Base-by-base conservation (phyloP, 2,329 filamentous ascomycete genomes). In the Venturia oleaginea region DNA sequence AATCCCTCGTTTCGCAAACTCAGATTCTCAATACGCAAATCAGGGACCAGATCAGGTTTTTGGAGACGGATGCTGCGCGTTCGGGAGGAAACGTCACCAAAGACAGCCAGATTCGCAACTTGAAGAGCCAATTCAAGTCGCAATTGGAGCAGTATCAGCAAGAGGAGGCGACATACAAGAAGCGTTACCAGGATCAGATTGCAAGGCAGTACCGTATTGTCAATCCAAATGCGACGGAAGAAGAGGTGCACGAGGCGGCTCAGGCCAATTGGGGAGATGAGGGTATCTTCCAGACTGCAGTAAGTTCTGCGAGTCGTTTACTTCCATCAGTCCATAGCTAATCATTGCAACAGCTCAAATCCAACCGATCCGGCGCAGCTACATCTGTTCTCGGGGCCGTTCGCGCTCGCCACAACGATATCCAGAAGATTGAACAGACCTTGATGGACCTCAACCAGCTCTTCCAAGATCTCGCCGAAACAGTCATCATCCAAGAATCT, bases 281-380 rank as follows among this genome's bases (percentile, higher is more conserved):
- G 77, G 88, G 89, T 71, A 86, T 94, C 64, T 94, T 93, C 79
- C 88, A 92, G 76, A 88, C 86, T 65, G 90, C 90, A 66, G 90
- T 93, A 82, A 75, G 86, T 81, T 62, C 11, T 24, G 40, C 37
- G 37, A 37, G 27, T 17, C n/a, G n/a, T n/a, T n/a, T n/a, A n/a
- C n/a, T n/a, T n/a, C n/a, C n/a, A n/a, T n/a, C n/a, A n/a, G n/a
- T n/a, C n/a, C 51, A 59, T 7, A 11, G 19, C 64, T 67, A 59
- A 68, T 32, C 8, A 17, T 17, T 19, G 27, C n/a, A 51, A 67
- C 68, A 92, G 88, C 85, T 92, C 71, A 86, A 86, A 72, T 85
- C 82, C 70, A 92, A 91, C 80, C 88, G 88, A 68, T 85, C 84
- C 55, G 88, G 87, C 64, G 87, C 90, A 72, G 90, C 89, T 51